A percentile compares a stretch with the other conserved stretches of the same genome.
Conservation (phyloP, 805 yeast genomes). For the Phaffomyces opuntiae region DNA sequence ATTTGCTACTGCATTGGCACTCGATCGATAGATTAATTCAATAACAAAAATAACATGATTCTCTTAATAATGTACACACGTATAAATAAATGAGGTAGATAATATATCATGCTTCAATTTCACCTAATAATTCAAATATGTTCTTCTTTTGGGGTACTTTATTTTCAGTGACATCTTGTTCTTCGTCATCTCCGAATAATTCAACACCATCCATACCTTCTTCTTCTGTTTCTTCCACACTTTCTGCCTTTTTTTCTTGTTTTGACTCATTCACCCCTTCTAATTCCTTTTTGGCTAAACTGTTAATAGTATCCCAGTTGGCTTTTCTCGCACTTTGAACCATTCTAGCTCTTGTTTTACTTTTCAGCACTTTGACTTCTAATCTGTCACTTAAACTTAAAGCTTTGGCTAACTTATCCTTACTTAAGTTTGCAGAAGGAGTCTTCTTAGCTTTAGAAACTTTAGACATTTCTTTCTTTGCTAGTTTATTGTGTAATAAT, state of each 20-base stretch:
- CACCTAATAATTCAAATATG: conserved; percentile 26
- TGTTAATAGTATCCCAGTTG: conserved; percentile 66
- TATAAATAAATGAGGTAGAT: too few relatives aligned
- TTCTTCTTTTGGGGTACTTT: conserved; percentile 10
- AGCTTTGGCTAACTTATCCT: conserved; percentile 40
- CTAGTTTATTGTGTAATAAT: conserved; percentile 44
- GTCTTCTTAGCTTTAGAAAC: conserved; percentile 20
- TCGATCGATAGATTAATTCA: too few relatives aligned
- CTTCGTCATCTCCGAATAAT: conserved; percentile 11
- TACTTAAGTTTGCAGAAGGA: conserved; percentile 29
- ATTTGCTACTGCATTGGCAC: too few relatives aligned
- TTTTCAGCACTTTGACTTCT: conserved; percentile 55
- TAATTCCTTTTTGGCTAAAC: conserved; percentile 29
- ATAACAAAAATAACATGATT: too few relatives aligned
- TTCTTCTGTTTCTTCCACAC: conserved; percentile 8
- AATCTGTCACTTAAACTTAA: conserved; percentile 47
- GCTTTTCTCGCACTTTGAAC: conserved; percentile 59
- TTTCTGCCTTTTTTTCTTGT: conserved; percentile 10
- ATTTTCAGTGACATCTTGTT: neutral
- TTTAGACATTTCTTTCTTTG: conserved; percentile 32
- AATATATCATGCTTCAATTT: conserved; percentile 23
- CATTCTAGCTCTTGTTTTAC: conserved; percentile 55
- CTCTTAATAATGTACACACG: too few relatives aligned
- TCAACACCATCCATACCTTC: conserved; percentile 9
- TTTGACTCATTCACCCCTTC: conserved; percentile 1